These are phyloP conservation scores for Blastocystis sp. DNA, from an alignment of 352 stramenopile genomes.

Conservation along the genomic window DNA sequence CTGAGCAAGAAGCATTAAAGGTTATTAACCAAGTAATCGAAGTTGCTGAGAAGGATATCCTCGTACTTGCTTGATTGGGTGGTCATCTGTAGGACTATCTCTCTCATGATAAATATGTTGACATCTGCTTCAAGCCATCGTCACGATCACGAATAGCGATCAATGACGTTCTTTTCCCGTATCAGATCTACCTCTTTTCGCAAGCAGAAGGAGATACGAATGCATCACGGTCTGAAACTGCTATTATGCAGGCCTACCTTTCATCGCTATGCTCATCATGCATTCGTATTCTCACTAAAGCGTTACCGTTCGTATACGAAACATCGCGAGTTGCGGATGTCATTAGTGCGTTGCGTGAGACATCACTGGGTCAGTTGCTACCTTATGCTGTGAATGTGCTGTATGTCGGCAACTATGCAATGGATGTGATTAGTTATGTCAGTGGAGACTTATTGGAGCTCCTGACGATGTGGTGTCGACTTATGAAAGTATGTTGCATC, in stretches of 20 bases:
- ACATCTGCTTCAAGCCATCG: constrained; percentile 4
- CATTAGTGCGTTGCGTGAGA: constrained; percentile 47
- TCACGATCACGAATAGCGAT: background rate
- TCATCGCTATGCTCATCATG: background rate
- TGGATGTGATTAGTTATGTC: constrained; percentile 4
- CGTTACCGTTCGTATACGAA: background rate
- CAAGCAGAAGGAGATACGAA: constrained; percentile 5
- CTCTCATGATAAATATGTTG: background rate
- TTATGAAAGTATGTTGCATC: constrained; percentile 32
- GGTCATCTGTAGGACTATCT: constrained; percentile 16
- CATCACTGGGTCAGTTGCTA: background rate
- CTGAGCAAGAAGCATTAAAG: constrained; percentile 12
- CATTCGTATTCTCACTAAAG: constrained; percentile 10
- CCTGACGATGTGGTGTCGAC: constrained; percentile 23
- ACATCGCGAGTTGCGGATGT: background rate
- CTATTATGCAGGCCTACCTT: constrained; percentile 28
- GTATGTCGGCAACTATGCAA: background rate
- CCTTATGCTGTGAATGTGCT: background rate
- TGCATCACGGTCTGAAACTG: background rate
- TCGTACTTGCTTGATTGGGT: background rate
- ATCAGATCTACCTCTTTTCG: constrained; percentile 52
- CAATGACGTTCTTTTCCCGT: constrained; percentile 42
- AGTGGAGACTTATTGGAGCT: constrained; percentile 9
- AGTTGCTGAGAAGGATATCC: constrained; percentile 6
- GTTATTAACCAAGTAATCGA: constrained; percentile 50